Conservation (phyloP, 2,329 filamentous ascomycete species). For the Aspergillus intermedius region DNA sequence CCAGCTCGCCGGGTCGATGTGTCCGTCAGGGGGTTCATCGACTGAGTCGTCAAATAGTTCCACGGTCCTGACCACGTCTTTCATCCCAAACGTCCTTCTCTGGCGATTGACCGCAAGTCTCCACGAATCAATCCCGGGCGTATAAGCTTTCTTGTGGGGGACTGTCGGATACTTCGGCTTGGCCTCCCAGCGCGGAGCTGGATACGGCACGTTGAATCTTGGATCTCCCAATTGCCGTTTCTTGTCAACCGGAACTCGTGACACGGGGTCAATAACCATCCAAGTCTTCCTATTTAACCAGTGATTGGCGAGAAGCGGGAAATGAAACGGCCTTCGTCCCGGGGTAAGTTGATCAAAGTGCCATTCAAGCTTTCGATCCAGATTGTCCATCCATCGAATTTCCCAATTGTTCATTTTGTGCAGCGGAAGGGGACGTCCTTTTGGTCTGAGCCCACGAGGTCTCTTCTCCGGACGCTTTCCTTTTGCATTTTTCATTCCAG, state of each 20-base stretch:
- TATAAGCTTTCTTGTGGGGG: slow-evolving; percentile 15
- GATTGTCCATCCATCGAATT: slow-evolving; percentile 26
- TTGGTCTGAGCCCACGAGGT: background rate
- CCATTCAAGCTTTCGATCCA: slow-evolving; percentile 35
- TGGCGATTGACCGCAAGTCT: slow-evolving; percentile 31
- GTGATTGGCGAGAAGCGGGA: slow-evolving; percentile 34
- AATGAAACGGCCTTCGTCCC: slow-evolving; percentile 35
- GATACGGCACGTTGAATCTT: slow-evolving; percentile 27
- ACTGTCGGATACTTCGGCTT: slow-evolving; percentile 22
- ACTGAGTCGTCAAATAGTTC: slow-evolving; percentile 30
- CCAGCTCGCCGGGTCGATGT: slow-evolving; percentile 37
- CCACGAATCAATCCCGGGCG: slow-evolving; percentile 34
- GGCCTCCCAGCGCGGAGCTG: slow-evolving; percentile 10
- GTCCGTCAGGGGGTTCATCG: slow-evolving; percentile 33
- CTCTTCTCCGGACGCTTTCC: background rate
- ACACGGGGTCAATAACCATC: slow-evolving; percentile 35
- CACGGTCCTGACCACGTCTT: slow-evolving; percentile 21
- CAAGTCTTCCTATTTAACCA: slow-evolving; percentile 38
- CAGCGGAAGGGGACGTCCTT: slow-evolving; percentile 1
- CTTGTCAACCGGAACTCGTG: slow-evolving; percentile 24
- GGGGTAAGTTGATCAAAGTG: slow-evolving; percentile 32
- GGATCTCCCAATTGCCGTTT: slow-evolving; percentile 31
- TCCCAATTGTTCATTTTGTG: slow-evolving; percentile 28
- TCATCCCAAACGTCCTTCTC: slow-evolving; percentile 24
- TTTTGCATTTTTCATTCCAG: background rate